Conservation (phyloP, 1,139 yeast species). For the Suhomyces wounanorum region DNA sequence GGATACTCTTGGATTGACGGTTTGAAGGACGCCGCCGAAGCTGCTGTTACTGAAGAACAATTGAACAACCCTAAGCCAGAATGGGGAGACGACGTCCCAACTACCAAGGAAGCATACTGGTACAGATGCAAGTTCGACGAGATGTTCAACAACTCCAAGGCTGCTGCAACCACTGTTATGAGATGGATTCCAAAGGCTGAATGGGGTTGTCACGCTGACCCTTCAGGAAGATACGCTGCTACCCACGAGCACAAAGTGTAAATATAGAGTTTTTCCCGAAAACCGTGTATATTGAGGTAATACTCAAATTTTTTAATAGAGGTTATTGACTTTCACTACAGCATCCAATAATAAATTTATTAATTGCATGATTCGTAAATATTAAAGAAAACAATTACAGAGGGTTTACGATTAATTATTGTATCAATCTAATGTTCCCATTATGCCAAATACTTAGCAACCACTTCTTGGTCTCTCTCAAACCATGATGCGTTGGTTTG, state of each 20-base stretch:
- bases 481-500: conserved; percentile 52
- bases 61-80: conserved; percentile 86
- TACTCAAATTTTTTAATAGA: neutral
- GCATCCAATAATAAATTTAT: neutral
- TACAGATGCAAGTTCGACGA: conserved; percentile 96
- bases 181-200: conserved; percentile 99
- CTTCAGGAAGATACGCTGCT: conserved; percentile 95
- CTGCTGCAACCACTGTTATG: conserved; percentile 96
- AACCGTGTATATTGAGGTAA: neutral
- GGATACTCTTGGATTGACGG: conserved; percentile 99
- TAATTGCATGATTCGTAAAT: neutral
- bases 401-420: neutral
- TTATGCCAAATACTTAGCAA: conserved; percentile 29
- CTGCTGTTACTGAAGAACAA: conserved; percentile 82
- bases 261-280: neutral
- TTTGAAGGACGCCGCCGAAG: conserved; percentile 92
- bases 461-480: conserved; percentile 32
- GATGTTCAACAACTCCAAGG: conserved; percentile 74
- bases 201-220: conserved; percentile 99
- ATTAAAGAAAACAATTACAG: neutral
- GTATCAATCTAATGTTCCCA: neutral
- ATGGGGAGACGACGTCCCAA: conserved; percentile 95
- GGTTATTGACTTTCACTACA: neutral
- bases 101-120: conserved; percentile 99
- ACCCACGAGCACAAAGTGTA: conserved; percentile 66